Percentiles rank a stretch among this genome's conserved stretches.
phyloP scores from a whole-genome alignment of 1,139 yeast species.

The Wickerhamomyces sp. region DNA sequence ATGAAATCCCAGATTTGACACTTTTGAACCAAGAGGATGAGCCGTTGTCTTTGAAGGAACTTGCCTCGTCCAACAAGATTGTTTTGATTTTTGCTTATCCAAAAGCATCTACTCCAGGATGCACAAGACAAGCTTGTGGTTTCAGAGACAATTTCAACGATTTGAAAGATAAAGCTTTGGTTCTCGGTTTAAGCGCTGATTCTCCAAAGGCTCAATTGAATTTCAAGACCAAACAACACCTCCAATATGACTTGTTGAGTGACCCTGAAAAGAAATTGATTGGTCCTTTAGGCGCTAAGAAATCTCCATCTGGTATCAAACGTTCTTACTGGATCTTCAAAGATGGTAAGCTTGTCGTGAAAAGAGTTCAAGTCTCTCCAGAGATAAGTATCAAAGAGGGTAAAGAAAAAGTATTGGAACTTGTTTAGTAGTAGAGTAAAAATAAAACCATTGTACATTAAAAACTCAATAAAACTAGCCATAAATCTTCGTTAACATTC shows the following conservation, averaged over 20 bases:
- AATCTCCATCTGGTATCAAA: constrained; percentile 59
- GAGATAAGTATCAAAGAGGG: constrained; percentile 68
- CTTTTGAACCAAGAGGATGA: constrained; percentile 66
- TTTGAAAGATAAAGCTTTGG: constrained; percentile 46
- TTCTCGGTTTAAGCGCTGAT: constrained; percentile 73
- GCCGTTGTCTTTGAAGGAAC: constrained; percentile 44
- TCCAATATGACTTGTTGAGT: constrained; percentile 68
- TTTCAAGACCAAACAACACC: constrained; percentile 65
- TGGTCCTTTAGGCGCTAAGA: constrained; percentile 76
- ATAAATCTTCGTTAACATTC: constrained; percentile 16
- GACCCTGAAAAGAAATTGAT: constrained; percentile 73
- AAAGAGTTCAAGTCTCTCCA: constrained; percentile 70
- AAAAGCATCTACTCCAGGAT: constrained; percentile 91
- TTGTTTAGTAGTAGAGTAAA: constrained; percentile 4
- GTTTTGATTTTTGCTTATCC: constrained; percentile 80
- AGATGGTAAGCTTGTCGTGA: constrained; percentile 65
- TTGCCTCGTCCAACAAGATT: constrained; percentile 43
- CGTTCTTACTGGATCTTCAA: constrained; percentile 89
- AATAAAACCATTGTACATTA: neutral
- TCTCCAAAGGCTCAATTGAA: constrained; percentile 67
- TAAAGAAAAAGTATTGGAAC: constrained; percentile 41
- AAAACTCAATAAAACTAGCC: neutral
- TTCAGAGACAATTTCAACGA: constrained; percentile 63
- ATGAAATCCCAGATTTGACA: constrained; percentile 58
- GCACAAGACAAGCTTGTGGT: constrained; percentile 90